Conservation (phyloP, 805 yeast species). For the Yamadazyma sp. region DNA sequence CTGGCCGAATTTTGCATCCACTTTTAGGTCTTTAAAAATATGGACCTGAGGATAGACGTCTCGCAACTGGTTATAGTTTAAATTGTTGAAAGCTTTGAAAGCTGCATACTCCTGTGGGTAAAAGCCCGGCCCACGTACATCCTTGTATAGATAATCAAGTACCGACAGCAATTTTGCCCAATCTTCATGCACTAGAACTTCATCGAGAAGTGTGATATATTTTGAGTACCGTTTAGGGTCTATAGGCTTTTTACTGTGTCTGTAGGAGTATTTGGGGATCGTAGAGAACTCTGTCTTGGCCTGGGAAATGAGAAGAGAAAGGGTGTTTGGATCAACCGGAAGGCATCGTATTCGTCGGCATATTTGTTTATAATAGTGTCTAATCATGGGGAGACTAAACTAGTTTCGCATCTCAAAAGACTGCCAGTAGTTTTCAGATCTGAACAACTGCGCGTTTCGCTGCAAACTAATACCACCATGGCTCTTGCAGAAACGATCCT, state of each 20-base stretch:
- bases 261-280: slow-evolving; percentile 5
- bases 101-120: slow-evolving; percentile 18
- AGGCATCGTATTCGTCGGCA: slow-evolving; percentile 27
- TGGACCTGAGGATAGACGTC: slow-evolving; percentile 37
- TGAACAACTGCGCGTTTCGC: no score
- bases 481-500: slow-evolving; percentile 45
- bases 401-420: no score
- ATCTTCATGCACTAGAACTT: slow-evolving; percentile 29
- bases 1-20: slow-evolving; percentile 8
- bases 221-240: slow-evolving; percentile 17
- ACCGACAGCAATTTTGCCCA: slow-evolving; percentile 23
- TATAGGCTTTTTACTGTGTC: slow-evolving; percentile 2
- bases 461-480: no score
- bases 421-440: no score
- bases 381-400: no score
- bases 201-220: slow-evolving; percentile 20
- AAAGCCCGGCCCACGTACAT: slow-evolving; percentile 4
- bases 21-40: slow-evolving; percentile 16
- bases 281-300: slow-evolving; percentile 16
- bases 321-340: slow-evolving; percentile 26
- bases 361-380: slow-evolving; percentile 23
- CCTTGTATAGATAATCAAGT: slow-evolving; percentile 30
- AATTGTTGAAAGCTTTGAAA: slow-evolving; percentile 20
- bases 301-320: slow-evolving; percentile 9
- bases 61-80: slow-evolving; percentile 23